Percentiles rank a stretch among this genome's conserved stretches.
phyloP scores from a whole-genome alignment of 2,329 filamentous ascomycete genomes.

The Fusarium abutilonis region DNA sequence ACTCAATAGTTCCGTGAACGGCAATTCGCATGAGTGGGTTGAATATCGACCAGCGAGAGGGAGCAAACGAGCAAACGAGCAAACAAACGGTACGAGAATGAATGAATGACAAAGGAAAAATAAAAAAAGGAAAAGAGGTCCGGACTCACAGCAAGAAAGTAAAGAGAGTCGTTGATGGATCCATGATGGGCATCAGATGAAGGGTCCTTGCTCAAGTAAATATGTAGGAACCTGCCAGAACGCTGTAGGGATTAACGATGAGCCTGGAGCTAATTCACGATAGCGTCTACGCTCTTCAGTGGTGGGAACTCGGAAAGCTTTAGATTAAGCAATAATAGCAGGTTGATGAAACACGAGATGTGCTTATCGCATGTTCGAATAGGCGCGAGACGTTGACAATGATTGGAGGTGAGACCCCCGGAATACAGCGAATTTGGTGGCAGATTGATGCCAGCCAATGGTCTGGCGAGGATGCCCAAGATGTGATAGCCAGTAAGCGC shows the following conservation, averaged over 20 bases:
- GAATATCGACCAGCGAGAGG: conserved; percentile 39
- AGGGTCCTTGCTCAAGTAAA: conserved; percentile 35
- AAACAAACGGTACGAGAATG: conserved; percentile 13
- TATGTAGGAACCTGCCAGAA: conserved; percentile 39
- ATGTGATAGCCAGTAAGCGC: conserved; percentile 40
- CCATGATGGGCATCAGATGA: conserved; percentile 54
- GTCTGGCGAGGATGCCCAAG: conserved; percentile 14
- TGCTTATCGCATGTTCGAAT: conserved; percentile 41
- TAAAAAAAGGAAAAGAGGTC: conserved; percentile 37
- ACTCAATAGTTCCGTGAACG: conserved; percentile 20
- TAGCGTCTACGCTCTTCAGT: conserved; percentile 37
- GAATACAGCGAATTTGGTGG: conserved; percentile 29
- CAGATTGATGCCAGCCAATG: conserved; percentile 30
- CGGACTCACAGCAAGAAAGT: conserved; percentile 74
- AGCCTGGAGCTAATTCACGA: conserved; percentile 37
- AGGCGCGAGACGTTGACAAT: conserved; percentile 36
- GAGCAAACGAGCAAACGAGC: conserved; percentile 27
- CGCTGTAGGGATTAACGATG: conserved; percentile 21
- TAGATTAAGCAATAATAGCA: conserved; percentile 37
- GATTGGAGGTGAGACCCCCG: conserved; percentile 32
- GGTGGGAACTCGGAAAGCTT: conserved; percentile 23
- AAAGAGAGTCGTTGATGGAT: conserved; percentile 71
- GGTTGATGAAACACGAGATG: conserved; percentile 42
- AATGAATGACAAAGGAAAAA: conserved; percentile 27
- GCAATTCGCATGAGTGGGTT: conserved; percentile 20